A percentile compares a stretch with the other conserved stretches of the same genome.
Conservation (phyloP, 1,284 basidiomycete species). For the Ceratobasidium sp. region DNA sequence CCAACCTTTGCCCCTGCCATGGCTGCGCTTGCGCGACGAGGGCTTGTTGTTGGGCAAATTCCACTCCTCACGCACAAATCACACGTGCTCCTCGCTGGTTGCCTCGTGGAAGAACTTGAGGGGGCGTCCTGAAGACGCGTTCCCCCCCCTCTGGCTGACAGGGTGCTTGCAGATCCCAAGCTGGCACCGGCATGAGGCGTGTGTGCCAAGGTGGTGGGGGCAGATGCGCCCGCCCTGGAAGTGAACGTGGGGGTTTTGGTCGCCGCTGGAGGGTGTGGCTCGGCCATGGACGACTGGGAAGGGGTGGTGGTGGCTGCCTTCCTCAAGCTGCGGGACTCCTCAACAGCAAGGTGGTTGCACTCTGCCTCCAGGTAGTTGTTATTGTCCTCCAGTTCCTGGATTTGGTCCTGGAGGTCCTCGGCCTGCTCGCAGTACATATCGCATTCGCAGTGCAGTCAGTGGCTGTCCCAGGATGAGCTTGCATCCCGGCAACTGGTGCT, state of each 20-base stretch:
- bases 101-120: constrained; percentile 10
- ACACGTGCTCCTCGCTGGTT: not conserved
- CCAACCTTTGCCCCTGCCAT: too few relatives aligned
- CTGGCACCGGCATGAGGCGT: not conserved
- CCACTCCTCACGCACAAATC: not conserved
- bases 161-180: not conserved
- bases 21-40: too few relatives aligned
- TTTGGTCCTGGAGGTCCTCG: not conserved
- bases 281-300: not conserved
- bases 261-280: not conserved
- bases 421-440: not conserved
- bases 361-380: not conserved
- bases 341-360: not conserved
- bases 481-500: constrained; percentile 1
- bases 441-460: not conserved
- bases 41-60: too few relatives aligned
- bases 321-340: not conserved
- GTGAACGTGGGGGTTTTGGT: constrained; percentile 3
- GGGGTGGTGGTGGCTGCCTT: not conserved
- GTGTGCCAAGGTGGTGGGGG: too few relatives aligned
- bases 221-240: too few relatives aligned
- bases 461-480: not conserved
- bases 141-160: not conserved
- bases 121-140: not conserved
- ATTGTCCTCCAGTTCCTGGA: not conserved